Percentiles rank a stretch among this genome's conserved stretches.
Evolutionary conservation across 2,329 filamentous ascomycete genomes (phyloP).

Genomic region (Fusarium caatingaense): DNA sequence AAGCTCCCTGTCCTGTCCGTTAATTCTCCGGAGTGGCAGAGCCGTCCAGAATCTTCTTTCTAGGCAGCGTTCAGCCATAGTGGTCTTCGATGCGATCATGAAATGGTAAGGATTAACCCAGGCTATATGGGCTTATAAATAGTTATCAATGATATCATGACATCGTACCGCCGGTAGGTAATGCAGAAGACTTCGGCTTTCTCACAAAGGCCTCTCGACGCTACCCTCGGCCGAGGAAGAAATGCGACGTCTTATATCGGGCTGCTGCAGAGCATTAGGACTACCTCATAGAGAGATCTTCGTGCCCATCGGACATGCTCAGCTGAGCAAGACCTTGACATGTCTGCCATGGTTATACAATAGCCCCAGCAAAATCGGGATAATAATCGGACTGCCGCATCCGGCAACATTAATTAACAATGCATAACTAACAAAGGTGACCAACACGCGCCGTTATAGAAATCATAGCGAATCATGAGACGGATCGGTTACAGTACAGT

Average conservation of each 20-base stretch:
- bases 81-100: neutral
- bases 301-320: neutral
- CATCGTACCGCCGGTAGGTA: neutral
- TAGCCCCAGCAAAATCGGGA: neutral
- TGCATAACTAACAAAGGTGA: slow-evolving; percentile 11
- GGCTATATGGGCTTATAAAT: neutral
- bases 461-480: slow-evolving; percentile 31
- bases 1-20: neutral
- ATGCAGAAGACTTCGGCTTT: neutral
- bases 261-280: neutral
- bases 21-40: neutral
- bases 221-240: neutral
- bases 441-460: slow-evolving; percentile 11
- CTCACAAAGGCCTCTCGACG: neutral
- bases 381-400: slow-evolving; percentile 24
- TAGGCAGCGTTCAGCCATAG: neutral
- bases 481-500: slow-evolving; percentile 20
- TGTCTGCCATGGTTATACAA: neutral
- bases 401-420: slow-evolving; percentile 13
- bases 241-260: neutral
- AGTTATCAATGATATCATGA: neutral
- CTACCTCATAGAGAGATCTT: neutral
- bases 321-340: neutral
- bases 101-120: neutral
- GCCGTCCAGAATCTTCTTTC: neutral